Conservation (phyloP, 306 rosid species). For the Urtica urens region DNA sequence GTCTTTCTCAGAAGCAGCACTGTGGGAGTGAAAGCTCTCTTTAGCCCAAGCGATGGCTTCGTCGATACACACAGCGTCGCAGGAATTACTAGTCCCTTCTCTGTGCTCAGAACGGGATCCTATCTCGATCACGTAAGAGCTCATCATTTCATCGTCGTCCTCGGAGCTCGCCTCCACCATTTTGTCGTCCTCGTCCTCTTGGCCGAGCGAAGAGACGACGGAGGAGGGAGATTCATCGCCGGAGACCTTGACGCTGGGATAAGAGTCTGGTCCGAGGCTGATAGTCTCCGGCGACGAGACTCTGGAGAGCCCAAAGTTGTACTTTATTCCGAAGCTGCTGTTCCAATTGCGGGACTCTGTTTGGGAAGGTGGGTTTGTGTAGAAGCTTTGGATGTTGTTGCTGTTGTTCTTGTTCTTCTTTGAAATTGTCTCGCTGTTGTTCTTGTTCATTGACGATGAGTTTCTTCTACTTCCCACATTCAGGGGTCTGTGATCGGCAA, state of each 20-base stretch:
- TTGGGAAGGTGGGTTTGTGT: conserved; percentile 14
- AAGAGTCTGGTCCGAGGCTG: conserved; percentile 42
- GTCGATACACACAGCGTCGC: conserved; percentile 50
- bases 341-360: conserved; percentile 27
- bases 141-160: conserved; percentile 49
- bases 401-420: conserved; percentile 30
- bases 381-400: conserved; percentile 21
- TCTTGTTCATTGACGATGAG: conserved; percentile 46
- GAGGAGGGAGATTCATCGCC: conserved; percentile 66
- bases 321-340: conserved; percentile 23
- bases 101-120: conserved; percentile 39
- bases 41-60: conserved; percentile 98
- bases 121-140: conserved; percentile 85
- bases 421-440: conserved; percentile 34
- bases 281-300: conserved; percentile 66
- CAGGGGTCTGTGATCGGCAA: conserved; percentile 52
- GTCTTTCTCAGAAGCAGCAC: conserved; percentile 37
- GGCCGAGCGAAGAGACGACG: conserved; percentile 36
- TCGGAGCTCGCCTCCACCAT: conserved; percentile 6
- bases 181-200: conserved; percentile 5
- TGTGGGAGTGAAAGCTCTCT: conserved; percentile 51
- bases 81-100: conserved; percentile 52
- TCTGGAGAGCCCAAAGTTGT: conserved; percentile 39
- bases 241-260: conserved; percentile 40
- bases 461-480: conserved; percentile 56